These are phyloP conservation scores for Mitragyna speciosa DNA, from an alignment of 257 asterid genomes.

Conservation along the genomic window DNA sequence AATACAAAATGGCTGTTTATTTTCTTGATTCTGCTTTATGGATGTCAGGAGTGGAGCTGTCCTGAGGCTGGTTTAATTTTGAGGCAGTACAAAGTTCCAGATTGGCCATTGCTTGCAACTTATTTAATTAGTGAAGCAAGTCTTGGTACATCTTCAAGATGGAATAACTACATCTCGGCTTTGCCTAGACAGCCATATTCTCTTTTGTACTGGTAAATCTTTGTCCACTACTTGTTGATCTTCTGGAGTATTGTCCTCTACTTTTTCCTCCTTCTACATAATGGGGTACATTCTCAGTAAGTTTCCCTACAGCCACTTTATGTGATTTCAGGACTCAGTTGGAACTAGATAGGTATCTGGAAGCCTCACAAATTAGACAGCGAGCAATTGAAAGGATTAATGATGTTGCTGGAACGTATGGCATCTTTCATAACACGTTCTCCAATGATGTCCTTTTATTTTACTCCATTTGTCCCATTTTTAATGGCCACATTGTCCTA, in stretches of 20 bases:
- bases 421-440: constrained; percentile 22
- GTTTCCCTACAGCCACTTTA: constrained; percentile 68
- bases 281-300: constrained; percentile 55
- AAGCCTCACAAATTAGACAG: constrained; percentile 87
- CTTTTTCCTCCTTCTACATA: constrained; percentile 18
- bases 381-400: constrained; percentile 88
- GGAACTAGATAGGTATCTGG: constrained; percentile 85
- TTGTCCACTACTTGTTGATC: constrained; percentile 15
- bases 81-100: constrained; percentile 67
- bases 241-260: constrained; percentile 10
- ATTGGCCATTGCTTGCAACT: constrained; percentile 92
- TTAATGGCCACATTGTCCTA: background rate
- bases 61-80: constrained; percentile 72
- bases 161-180: constrained; percentile 90
- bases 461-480: background rate
- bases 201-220: constrained; percentile 80
- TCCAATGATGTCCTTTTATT: background rate
- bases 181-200: constrained; percentile 96
- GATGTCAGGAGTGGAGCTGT: constrained; percentile 73
- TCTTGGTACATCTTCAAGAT: constrained; percentile 62
- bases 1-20: background rate
- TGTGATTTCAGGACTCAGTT: constrained; percentile 94
- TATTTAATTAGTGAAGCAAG: constrained; percentile 90
- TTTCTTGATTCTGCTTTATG: constrained; percentile 14
- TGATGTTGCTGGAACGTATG: constrained; percentile 89